Conservation (phyloP, 257 asterid genomes). For the Solanum ossicruentum region DNA sequence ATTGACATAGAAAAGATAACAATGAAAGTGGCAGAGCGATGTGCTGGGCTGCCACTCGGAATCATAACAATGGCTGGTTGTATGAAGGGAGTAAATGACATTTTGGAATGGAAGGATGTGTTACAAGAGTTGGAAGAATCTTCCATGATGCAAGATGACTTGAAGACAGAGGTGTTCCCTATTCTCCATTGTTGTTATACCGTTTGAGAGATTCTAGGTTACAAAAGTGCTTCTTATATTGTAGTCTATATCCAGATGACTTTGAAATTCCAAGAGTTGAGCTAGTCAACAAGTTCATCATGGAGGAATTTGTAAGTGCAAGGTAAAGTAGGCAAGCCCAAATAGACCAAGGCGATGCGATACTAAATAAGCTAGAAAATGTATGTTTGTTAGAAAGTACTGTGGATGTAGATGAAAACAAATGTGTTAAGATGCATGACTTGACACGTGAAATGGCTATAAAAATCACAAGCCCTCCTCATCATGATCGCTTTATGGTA, state of each 20-base stretch:
- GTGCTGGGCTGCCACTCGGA: neutral
- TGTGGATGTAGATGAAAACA: neutral
- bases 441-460: neutral
- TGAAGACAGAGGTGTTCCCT: neutral
- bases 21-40: neutral
- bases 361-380: neutral
- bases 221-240: neutral
- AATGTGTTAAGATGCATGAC: neutral
- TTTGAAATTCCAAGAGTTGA: neutral
- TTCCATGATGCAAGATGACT: neutral
- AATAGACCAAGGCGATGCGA: neutral
- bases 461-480: neutral
- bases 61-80: neutral
- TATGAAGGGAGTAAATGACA: neutral
- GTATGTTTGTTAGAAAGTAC: neutral
- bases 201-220: neutral
- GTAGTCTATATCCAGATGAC: neutral
- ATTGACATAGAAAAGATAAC: neutral
- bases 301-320: neutral
- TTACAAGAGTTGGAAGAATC: neutral
- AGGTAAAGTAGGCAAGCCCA: neutral
- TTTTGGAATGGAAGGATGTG: neutral
- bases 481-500: neutral
- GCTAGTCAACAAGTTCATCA: neutral
- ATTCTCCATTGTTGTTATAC: neutral